phyloP scores from a whole-genome alignment of 805 yeast species.

The Starmera quercuum region DNA sequence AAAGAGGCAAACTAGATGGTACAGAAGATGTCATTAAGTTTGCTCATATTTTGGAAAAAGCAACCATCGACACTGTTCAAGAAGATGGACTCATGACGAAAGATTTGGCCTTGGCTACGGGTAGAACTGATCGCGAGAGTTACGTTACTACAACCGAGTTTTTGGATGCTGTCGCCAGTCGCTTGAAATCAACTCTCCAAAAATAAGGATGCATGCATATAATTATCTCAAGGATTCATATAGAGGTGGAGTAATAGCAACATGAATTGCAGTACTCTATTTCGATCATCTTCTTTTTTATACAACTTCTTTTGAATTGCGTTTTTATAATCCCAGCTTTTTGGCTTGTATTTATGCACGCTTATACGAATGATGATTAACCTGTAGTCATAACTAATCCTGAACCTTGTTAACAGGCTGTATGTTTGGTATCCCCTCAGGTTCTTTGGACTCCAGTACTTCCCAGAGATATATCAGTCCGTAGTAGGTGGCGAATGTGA shows the following conservation, averaged over 20 bases:
- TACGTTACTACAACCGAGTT: constrained; percentile 73
- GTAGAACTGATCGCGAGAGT: constrained; percentile 49
- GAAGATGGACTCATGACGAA: constrained; percentile 75
- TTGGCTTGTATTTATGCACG: no score
- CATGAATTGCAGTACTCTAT: no score
- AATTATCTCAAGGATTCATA: no score
- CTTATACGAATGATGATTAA: no score
- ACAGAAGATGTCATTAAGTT: constrained; percentile 67
- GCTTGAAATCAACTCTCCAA: constrained; percentile 27
- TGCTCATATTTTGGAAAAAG: constrained; percentile 56
- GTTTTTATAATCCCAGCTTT: no score
- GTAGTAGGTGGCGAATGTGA: constrained; percentile 41
- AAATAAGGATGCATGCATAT: neutral
- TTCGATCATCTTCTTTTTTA: no score
- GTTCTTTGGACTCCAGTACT: constrained; percentile 26
- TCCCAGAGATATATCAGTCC: constrained; percentile 37
- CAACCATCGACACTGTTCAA: constrained; percentile 67
- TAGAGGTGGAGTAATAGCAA: no score
- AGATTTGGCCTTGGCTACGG: constrained; percentile 69
- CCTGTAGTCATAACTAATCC: no score
- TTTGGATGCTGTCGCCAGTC: constrained; percentile 65
- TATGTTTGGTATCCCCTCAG: no score
- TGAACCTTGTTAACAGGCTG: no score
- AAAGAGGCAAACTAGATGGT: constrained; percentile 69
- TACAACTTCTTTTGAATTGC: no score